phyloP scores from a whole-genome alignment of 148 eudicot species.

The Amaranthus palmeri region DNA sequence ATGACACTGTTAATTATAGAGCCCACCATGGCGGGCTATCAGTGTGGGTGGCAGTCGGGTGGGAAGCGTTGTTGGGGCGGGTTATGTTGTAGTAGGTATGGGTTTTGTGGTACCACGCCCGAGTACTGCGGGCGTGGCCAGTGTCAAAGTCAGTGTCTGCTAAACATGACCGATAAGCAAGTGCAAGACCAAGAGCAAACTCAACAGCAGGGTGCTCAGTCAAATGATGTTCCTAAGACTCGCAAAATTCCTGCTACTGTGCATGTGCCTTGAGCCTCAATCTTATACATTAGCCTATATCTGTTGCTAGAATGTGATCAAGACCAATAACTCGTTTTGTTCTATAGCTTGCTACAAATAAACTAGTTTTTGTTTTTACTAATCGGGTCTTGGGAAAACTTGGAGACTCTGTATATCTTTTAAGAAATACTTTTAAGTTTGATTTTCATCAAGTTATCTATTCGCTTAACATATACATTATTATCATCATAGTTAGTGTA shows the following conservation, averaged over 20 bases:
- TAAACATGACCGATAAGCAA: not conserved
- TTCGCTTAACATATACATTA: too few species aligned
- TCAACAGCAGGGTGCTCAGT: not conserved
- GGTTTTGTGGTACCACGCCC: not conserved
- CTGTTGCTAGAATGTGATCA: too few species aligned
- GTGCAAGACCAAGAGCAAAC: not conserved
- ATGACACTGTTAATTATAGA: not conserved
- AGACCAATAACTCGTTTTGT: too few species aligned
- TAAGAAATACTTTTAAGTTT: too few species aligned
- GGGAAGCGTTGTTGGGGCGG: not conserved
- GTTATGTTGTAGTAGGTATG: constrained; percentile 12
- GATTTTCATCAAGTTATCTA: too few species aligned
- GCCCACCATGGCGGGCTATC: not conserved
- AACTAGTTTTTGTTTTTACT: too few species aligned
- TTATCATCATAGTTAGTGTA: too few species aligned
- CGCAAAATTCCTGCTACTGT: not conserved
- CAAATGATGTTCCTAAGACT: not conserved
- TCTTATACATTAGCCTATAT: too few species aligned
- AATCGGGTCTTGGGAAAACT: too few species aligned
- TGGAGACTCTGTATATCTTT: too few species aligned
- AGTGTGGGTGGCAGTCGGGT: constrained; percentile 11
- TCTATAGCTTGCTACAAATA: too few species aligned
- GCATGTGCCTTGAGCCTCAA: not conserved
- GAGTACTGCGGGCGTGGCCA: constrained; percentile 1
- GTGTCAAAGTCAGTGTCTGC: constrained; percentile 11